Base-by-base conservation (phyloP, 495 filamentous ascomycete genomes). In the Penicillium riverlandense region DNA sequence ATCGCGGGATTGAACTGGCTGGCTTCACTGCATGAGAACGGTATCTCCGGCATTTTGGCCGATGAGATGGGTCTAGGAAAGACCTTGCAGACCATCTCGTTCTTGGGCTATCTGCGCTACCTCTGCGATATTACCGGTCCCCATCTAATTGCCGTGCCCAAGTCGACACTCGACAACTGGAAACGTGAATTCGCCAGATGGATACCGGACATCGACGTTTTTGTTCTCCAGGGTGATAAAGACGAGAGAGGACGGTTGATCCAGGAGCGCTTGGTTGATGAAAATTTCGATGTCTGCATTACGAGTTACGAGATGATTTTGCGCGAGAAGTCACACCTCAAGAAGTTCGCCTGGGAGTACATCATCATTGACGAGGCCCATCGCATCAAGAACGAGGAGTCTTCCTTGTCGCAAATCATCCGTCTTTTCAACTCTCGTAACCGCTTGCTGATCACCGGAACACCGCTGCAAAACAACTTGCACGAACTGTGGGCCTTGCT, bases 361-460 rank as follows among this genome's bases (percentile, higher is more conserved):
- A 97, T 99, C 65, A 96, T 99, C 61, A 95, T 99, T 43, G 94
- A 99, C 57, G 94, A 99, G 53, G 94, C 94, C 5, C 94, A 99
- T 61, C 88, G 94, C 14, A 97, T 99, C 72, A 99, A 99, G 69
- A 99, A 99, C 63, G 94, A 99, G 62, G 88, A 96, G 62, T 99
- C 94, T 0, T 94, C 94, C 2, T 74, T 99, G 5, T 89, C 94
- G 2, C 92, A 99, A 54, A 94, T 97, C 44, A 96, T 99, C 48
- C 88, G 94, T 45, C 69, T 97, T 28, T 97, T 99, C 75, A 90
- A 91, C 66, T 99, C 94, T 7, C 76, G 94, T 52, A 97, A 97
- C 58, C 84, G 94, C 15, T 76, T 99, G 29, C 70, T 99, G 43
- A 99, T 99, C 46, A 99, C 94, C 15, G 94, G 94, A 45, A 99